phyloP scores from a whole-genome alignment of 345 rosid species.

The Salix suchowensis region DNA sequence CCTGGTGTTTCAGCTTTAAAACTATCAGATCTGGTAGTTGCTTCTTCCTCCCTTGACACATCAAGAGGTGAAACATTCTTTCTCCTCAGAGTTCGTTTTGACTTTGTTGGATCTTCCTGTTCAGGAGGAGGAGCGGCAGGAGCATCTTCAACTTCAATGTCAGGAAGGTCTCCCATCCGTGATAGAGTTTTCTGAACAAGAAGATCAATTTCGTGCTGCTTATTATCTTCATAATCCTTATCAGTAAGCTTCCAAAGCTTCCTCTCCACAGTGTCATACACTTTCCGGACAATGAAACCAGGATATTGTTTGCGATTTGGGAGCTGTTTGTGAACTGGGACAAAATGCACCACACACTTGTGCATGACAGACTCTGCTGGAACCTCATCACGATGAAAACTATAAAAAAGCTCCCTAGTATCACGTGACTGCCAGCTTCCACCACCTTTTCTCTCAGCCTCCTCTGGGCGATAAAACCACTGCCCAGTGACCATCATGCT shows the following conservation, averaged over 20 bases:
- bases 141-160: slow-evolving; percentile 43
- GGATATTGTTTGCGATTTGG: slow-evolving; percentile 77
- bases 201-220: slow-evolving; percentile 71
- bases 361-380: slow-evolving; percentile 99
- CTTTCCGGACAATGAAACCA: slow-evolving; percentile 89
- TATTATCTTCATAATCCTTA: slow-evolving; percentile 66
- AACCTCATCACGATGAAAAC: slow-evolving; percentile 91
- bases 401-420: slow-evolving; percentile 84
- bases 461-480: slow-evolving; percentile 99
- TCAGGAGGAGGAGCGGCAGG: slow-evolving; percentile 29
- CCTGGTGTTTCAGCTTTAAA: slow-evolving; percentile 76
- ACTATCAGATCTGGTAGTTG: slow-evolving; percentile 37
- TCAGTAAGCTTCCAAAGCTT: slow-evolving; percentile 72
- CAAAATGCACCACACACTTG: slow-evolving; percentile 90
- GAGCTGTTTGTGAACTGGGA: slow-evolving; percentile 80
- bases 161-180: slow-evolving; percentile 63
- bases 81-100: slow-evolving; percentile 46
- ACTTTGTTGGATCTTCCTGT: slow-evolving; percentile 44
- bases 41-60: slow-evolving; percentile 71
- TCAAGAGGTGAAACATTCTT: slow-evolving; percentile 61
- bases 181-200: slow-evolving; percentile 70
- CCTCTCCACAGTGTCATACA: slow-evolving; percentile 57
- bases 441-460: slow-evolving; percentile 89
- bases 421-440: slow-evolving; percentile 88
- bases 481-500: slow-evolving; percentile 82